Evolutionary conservation across 805 yeast species (phyloP).

Genomic region (Wickerhamiella sergipiensis): DNA sequence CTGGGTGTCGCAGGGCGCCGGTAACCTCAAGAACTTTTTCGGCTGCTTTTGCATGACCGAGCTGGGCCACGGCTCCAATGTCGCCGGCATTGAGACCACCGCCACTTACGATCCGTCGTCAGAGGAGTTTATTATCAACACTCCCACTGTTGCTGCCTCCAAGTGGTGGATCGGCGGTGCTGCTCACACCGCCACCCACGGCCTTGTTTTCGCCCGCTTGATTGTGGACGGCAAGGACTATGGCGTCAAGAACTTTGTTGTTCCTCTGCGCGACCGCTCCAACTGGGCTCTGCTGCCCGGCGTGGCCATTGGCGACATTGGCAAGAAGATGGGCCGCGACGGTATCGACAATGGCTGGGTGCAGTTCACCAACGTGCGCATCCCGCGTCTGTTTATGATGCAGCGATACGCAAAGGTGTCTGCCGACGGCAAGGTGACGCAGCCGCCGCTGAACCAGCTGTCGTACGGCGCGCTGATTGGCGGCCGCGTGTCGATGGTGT

Average conservation of each 20-base stretch:
- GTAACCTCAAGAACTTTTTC: slow-evolving; percentile 25
- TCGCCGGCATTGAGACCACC: slow-evolving; percentile 72
- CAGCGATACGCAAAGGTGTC: slow-evolving; percentile 57
- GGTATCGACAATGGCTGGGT: slow-evolving; percentile 92
- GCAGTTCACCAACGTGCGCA: slow-evolving; percentile 62
- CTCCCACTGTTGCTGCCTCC: slow-evolving; percentile 79
- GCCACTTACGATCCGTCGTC: slow-evolving; percentile 51
- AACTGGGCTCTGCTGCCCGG: slow-evolving; percentile 57
- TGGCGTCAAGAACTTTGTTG: slow-evolving; percentile 79
- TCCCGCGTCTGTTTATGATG: slow-evolving; percentile 67
- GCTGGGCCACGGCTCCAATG: slow-evolving; percentile 77
- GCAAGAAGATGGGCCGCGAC: slow-evolving; percentile 82
- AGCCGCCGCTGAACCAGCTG: slow-evolving; percentile 69
- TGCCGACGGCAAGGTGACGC: slow-evolving; percentile 45
- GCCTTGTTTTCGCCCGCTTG: slow-evolving; percentile 62
- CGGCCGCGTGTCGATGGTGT: slow-evolving; percentile 77
- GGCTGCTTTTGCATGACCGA: slow-evolving; percentile 91
- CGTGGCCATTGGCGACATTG: slow-evolving; percentile 69
- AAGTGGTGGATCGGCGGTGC: slow-evolving; percentile 98
- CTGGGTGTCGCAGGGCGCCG: slow-evolving; percentile 43
- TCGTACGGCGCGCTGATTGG: slow-evolving; percentile 68
- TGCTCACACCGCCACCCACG: slow-evolving; percentile 75
- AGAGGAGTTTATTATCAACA: slow-evolving; percentile 54
- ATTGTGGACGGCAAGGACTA: slow-evolving; percentile 64
- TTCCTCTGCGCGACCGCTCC: slow-evolving; percentile 60